Base-by-base conservation (phyloP, 177 flowering plant genomes). In the Vitis hybrid region DNA sequence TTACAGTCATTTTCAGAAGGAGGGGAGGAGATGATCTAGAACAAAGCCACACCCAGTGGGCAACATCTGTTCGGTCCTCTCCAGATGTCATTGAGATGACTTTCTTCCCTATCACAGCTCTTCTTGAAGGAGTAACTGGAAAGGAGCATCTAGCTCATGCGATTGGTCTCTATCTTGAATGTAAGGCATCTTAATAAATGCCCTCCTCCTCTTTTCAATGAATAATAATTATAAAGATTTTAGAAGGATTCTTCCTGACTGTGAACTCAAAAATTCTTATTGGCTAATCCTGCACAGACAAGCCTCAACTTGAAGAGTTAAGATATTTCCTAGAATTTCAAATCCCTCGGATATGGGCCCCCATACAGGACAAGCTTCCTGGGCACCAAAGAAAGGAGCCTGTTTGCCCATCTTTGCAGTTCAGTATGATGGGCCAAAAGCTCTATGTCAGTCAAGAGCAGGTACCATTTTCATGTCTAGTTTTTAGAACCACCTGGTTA, bases 351-450 rank as follows among this genome's bases (percentile, higher is more conserved):
- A 60, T 85, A 64, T 93, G 98, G 98, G 97, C 97, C 14, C 98
- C 98, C 21, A 68, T 82, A 19, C 81, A 78, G 32, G 85, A 89
- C 66, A 79, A 74, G 19, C 75, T 85, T 69, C 88, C 84, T 13
- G 93, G 92, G 6, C 83, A 67, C 74, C 89, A 79, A 64, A 85
- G 92, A 73, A 91, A 90, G 77, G 95, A 90, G 70, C 98, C 97
- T 62, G 90, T 91, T 71, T 91, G 97, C 79, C 92, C 91, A 19
- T 85, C 86, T 21, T 63, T 93, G 81, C 98, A 90, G 72, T 93
- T 90, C 76, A 91, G 97, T 79, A 71, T 93, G 51, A 93, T 93
- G 95, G 95, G 98, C 13, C 97, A 82, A 68, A 93, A 90, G 83
- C 92, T 93, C 61, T 87, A 88, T 74, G 85, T 93, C 76, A 81